Conservation (phyloP, 805 yeast species). For the Kuraishia cidri region DNA sequence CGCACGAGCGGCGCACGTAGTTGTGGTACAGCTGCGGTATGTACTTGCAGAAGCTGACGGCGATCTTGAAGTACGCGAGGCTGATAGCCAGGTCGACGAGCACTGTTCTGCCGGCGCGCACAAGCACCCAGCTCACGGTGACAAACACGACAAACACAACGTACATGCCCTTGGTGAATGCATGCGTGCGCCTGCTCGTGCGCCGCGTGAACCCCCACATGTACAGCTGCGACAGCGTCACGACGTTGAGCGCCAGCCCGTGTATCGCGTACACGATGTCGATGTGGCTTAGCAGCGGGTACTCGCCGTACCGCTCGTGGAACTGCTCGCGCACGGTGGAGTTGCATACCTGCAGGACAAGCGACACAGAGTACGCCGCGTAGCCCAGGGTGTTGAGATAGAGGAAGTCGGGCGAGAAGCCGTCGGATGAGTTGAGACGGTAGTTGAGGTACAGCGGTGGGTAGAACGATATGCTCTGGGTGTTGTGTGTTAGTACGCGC, state of each 20-base stretch:
- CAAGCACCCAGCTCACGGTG: constrained; percentile 10
- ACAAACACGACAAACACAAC: constrained; percentile 8
- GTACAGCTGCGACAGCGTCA: constrained; percentile 26
- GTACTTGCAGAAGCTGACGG: constrained; percentile 34
- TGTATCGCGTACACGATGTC: constrained; percentile 40
- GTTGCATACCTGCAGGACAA: constrained; percentile 30
- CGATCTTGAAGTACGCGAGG: constrained; percentile 34
- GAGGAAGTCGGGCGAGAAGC: constrained; percentile 39
- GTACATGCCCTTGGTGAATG: constrained; percentile 11
- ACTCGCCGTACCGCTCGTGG: constrained; percentile 13
- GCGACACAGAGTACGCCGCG: constrained; percentile 29
- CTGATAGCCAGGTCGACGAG: constrained; percentile 26
- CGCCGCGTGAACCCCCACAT: constrained; percentile 24
- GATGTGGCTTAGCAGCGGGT: constrained; percentile 31
- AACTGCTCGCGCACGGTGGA: constrained; percentile 21
- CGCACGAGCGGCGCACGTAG: constrained; percentile 28
- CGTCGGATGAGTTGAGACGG: constrained; percentile 30
- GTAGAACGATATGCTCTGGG: constrained; percentile 37
- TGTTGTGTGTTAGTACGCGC: neutral
- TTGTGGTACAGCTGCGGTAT: constrained; percentile 41
- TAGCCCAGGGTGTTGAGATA: constrained; percentile 39
- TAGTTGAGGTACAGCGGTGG: constrained; percentile 36
- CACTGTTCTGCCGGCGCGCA: constrained; percentile 7
- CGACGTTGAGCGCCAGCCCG: constrained; percentile 30
- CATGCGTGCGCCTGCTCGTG: constrained; percentile 13